Base-by-base conservation (phyloP, 2,329 filamentous ascomycete genomes). In the Geoglossum cookeanum region DNA sequence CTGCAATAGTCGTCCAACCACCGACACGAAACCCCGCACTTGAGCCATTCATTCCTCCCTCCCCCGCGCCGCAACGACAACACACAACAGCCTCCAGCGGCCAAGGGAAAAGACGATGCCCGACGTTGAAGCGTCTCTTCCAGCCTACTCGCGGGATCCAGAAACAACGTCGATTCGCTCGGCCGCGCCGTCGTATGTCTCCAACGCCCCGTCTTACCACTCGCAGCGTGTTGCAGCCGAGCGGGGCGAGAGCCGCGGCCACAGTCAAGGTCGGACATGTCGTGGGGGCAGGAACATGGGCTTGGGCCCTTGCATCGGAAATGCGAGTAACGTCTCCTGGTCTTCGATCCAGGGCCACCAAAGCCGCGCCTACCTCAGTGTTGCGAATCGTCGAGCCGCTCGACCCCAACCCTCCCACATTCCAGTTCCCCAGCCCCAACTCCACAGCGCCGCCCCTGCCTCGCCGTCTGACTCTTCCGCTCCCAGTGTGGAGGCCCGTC, bases 161-260 rank as follows among this genome's bases (percentile, higher is more conserved):
- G 82, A 85, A 63, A 83, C 81, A 27, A 75, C 78, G 5, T 85
- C 83, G 8, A 77, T 85, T 60, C 79, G 48, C 48, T 52, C 48
- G 9, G 29, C 48, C 48, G 48, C 48, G 22, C 48, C 48, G 2
- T 52, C 48, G 15, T 52, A 52, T 29, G 27, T 74, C 62, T 85
- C 81, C 17, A 76, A 76, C 6, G 81, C 81, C n/a, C 82, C 82
- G 45, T 85, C 82, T 8, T 85, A 85, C 66, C 53, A 42, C 32
- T 42, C 53, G 7, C 48, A 17, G 30, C 35, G n/a, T 35, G n/a
- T 15, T 3, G 9, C 30, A 1, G n/a, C 9, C 9, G 47, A 22
- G 11, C 11, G 37, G 13, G 48, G n/a, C 22, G 48, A 9, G 53
- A 47, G 4, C 33, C 53, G 11, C 8, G 22, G 6, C 8, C 15